A percentile compares a stretch with the other conserved stretches of the same genome.
Conservation (phyloP, 257 asterid genomes). For the Penstemon newberryi region DNA sequence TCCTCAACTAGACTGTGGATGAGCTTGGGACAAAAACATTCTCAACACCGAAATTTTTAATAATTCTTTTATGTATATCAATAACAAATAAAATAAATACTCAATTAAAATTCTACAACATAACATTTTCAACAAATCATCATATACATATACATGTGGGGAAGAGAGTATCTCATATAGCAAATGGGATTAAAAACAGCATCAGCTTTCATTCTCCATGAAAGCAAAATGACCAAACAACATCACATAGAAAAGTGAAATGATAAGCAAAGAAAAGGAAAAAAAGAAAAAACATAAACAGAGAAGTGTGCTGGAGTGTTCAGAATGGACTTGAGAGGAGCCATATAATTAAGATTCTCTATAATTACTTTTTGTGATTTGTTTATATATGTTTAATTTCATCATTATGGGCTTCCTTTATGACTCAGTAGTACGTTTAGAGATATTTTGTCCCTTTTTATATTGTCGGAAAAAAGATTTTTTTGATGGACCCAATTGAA, state of each 20-base stretch:
- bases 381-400: constrained; percentile 17
- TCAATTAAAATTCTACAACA: too few relatives aligned
- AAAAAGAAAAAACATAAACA: not conserved
- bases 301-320: constrained; percentile 12
- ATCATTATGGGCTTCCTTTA: constrained; percentile 36
- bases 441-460: constrained; percentile 17
- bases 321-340: constrained; percentile 26
- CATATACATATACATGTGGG: not conserved
- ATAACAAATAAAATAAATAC: too few relatives aligned
- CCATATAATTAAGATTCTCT: constrained; percentile 33
- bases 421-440: constrained; percentile 20
- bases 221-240: constrained; percentile 45
- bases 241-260: constrained; percentile 43
- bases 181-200: constrained; percentile 23
- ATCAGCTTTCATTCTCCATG: constrained; percentile 39
- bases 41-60: too few relatives aligned
- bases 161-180: not conserved
- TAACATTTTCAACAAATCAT: too few relatives aligned
- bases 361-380: constrained; percentile 27
- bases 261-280: constrained; percentile 19
- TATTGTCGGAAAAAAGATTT: constrained; percentile 36
- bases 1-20: too few relatives aligned
- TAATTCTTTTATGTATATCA: too few relatives aligned
- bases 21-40: too few relatives aligned
- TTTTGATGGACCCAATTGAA: constrained; percentile 32